phyloP scores from a whole-genome alignment of 768 basidiomycete genomes.

The Serendipita indica region DNA sequence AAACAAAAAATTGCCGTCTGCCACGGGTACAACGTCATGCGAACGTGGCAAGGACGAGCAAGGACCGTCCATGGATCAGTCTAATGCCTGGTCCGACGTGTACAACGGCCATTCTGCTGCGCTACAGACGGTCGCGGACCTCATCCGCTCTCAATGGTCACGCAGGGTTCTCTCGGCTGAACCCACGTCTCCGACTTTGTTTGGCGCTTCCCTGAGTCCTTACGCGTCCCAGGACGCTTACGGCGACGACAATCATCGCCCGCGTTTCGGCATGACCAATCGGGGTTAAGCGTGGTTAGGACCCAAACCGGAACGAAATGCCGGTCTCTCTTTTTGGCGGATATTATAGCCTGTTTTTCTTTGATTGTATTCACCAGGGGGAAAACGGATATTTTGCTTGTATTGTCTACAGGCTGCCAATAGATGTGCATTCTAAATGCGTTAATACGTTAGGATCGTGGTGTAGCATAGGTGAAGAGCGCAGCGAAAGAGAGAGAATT shows the following conservation, averaged over 20 bases:
- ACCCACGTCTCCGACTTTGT: neutral
- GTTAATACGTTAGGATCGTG: neutral
- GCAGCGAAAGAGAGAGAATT: neutral
- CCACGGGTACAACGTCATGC: neutral
- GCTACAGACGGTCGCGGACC: neutral
- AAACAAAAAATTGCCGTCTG: neutral
- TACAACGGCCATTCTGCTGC: neutral
- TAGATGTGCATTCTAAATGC: slow-evolving; percentile 6
- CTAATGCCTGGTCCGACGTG: neutral
- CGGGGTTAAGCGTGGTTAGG: no score
- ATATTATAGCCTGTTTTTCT: no score
- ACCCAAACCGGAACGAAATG: no score
- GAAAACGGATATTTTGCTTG: slow-evolving; percentile 1
- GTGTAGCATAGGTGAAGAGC: no score
- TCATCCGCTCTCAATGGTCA: neutral
- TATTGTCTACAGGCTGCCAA: slow-evolving; percentile 6
- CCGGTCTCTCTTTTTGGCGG: no score
- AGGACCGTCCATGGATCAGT: neutral
- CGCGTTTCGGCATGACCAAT: no score
- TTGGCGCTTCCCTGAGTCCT: neutral
- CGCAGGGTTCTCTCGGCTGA: neutral
- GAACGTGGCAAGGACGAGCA: neutral
- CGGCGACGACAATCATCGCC: neutral
- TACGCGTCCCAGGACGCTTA: neutral
- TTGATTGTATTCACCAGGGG: no score